Base-by-base conservation (phyloP, 192 early-diverging fungal genomes). In the Oehlia diaphana region DNA sequence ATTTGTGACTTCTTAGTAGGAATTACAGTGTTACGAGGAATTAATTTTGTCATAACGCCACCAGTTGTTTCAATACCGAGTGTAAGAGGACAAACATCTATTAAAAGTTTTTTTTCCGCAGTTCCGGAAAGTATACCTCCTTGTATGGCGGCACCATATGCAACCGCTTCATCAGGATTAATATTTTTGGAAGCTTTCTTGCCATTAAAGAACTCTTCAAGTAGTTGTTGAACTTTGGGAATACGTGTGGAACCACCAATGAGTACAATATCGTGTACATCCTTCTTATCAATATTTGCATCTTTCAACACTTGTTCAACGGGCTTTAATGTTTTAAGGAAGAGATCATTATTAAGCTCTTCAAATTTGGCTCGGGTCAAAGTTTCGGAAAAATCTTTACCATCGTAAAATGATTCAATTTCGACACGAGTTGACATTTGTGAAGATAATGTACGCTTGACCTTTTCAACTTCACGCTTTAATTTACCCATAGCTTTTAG, bases 171-270 rank as follows among this genome's bases (percentile, higher is more conserved):
- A 87, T 98, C 97, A 81, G 96, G 96, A 91, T 98, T 98, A 84
- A 98, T 97, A 81, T 94, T 94, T 92, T 97, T 97, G 86, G 88
- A 90, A 53, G 96, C 93, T 91, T 97, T 96, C 91, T 97, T 97
- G 83, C 96, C 96, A 84, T 95, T 94, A 83, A 98, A 98, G 90
- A 90, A 97, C 69, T 95, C 93, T 84, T 97, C 94, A 50, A 98
- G 88, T 68, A 98, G 89, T 84, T 96, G 89, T 76, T 94, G 92
- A 71, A 98, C 95, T 92, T 97, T 97, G 88, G 97, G 97, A 82
- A 98, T 98, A 90, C 97, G 97, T 61, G 97, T 97, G 79, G 97
- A 98, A 77, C 97, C 97, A 86, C 97, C 97, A 67, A 98, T 96
- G 68, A 98, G 91, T 33, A 98, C 97, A 89, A 98, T 96, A 81